These are phyloP conservation scores for Epichloe festucae DNA, from an alignment of 2,329 filamentous ascomycete species.

Conservation along the genomic window DNA sequence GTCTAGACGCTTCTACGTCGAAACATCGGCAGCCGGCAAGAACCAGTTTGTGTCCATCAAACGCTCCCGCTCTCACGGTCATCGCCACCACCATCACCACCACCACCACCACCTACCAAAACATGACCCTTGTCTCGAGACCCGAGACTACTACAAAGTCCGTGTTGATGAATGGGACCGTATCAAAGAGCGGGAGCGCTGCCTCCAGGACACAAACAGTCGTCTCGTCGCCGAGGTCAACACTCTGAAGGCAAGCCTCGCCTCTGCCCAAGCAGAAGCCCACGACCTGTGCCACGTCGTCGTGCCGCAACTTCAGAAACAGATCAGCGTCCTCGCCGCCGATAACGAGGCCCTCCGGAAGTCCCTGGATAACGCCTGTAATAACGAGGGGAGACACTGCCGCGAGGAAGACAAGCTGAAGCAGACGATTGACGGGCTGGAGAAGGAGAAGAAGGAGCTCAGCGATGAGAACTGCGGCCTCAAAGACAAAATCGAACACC, in stretches of 20 bases:
- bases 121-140: conserved; percentile 12
- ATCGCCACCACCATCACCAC: conserved; percentile 19
- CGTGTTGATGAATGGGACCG: conserved; percentile 24
- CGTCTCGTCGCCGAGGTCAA: conserved; percentile 19
- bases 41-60: conserved; percentile 27
- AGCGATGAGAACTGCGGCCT: conserved; percentile 21
- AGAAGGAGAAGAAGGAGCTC: conserved; percentile 24
- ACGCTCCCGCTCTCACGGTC: conserved; percentile 23
- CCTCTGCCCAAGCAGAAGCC: conserved; percentile 22
- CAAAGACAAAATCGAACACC: conserved; percentile 18
- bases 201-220: conserved; percentile 22
- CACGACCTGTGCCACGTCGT: conserved; percentile 20
- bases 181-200: conserved; percentile 23
- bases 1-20: conserved; percentile 24
- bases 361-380: conserved; percentile 21
- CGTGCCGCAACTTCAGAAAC: conserved; percentile 24
- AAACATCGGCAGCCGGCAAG: conserved; percentile 21
- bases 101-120: conserved; percentile 18
- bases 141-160: conserved; percentile 23
- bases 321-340: conserved; percentile 21
- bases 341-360: conserved; percentile 28
- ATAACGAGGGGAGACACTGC: conserved; percentile 17
- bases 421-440: conserved; percentile 20
- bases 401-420: conserved; percentile 19
- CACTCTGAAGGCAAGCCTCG: conserved; percentile 22